These are phyloP conservation scores for Tilletia walkeri DNA, from an alignment of 1,284 basidiomycete species.

Conservation along the genomic window DNA sequence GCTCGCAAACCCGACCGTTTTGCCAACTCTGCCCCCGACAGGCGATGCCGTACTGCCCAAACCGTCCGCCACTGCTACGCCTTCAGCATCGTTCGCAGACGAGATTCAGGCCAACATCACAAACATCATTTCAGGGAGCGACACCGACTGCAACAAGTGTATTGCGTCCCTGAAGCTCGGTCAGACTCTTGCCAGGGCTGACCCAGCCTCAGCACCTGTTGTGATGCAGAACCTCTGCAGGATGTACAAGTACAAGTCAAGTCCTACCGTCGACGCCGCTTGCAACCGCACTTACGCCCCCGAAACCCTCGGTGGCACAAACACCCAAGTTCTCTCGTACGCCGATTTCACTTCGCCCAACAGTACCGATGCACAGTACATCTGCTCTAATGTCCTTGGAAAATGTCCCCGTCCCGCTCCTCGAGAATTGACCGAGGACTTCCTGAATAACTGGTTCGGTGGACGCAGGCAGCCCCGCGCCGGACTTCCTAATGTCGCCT, in stretches of 20 bases:
- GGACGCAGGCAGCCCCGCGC: constrained; percentile 21
- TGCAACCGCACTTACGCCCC: constrained; percentile 39
- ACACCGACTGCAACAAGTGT: constrained; percentile 18
- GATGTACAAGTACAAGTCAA: constrained; percentile 16
- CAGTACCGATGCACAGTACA: constrained; percentile 44
- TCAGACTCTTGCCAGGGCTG: constrained; percentile 14
- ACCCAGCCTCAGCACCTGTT: constrained; percentile 5
- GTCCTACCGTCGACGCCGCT: constrained; percentile 13
- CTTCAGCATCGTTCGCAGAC: not conserved
- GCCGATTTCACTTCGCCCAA: constrained; percentile 34
- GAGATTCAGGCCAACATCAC: constrained; percentile 18
- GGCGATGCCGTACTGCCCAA: constrained; percentile 21
- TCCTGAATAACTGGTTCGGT: constrained; percentile 44
- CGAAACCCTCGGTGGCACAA: constrained; percentile 35
- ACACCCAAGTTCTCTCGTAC: constrained; percentile 50
- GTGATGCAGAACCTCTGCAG: constrained; percentile 20
- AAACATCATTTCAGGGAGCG: constrained; percentile 18
- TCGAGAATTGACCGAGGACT: constrained; percentile 31
- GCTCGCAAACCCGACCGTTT: constrained; percentile 18
- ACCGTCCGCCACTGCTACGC: constrained; percentile 3
- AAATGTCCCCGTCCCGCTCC: constrained; percentile 38
- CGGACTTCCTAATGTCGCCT: constrained; percentile 18
- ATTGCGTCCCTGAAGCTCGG: constrained; percentile 15
- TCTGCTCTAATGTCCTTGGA: constrained; percentile 44
- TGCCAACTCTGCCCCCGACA: constrained; percentile 18